Conservation (phyloP, 2,329 filamentous ascomycete genomes). For the Alternaria triticina region DNA sequence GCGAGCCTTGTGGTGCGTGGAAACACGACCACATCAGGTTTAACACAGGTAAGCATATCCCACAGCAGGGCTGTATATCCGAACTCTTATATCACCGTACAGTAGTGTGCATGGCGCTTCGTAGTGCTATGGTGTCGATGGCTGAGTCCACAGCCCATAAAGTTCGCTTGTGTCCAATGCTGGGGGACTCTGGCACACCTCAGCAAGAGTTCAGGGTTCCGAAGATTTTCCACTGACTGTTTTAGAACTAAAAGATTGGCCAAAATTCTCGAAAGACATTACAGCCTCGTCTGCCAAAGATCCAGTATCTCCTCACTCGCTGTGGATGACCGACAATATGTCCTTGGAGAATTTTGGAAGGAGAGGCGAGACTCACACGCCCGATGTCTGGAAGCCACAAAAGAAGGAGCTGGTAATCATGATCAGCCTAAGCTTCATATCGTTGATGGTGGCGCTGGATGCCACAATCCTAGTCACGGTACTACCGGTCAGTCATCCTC, state of each 20-base stretch:
- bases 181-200: background rate
- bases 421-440: slow-evolving; percentile 35
- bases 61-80: background rate
- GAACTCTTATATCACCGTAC: background rate
- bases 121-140: background rate
- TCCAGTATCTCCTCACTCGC: slow-evolving; percentile 4
- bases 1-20: background rate
- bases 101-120: background rate
- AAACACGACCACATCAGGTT: background rate
- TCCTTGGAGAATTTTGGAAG: slow-evolving; percentile 16
- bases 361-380: slow-evolving; percentile 3
- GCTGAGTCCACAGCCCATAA: background rate
- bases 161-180: background rate
- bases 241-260: background rate
- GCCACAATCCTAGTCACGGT: slow-evolving; percentile 38
- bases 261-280: background rate
- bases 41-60: background rate
- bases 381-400: slow-evolving; percentile 17
- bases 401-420: slow-evolving; percentile 32
- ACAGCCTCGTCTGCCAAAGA: background rate
- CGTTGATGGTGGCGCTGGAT: slow-evolving; percentile 41
- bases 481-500: slow-evolving; percentile 26
- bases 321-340: background rate
- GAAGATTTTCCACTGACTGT: background rate
- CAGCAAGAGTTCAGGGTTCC: background rate